Conservation (phyloP, 2,329 filamentous ascomycete species). For the Fusarium nisikadoi region DNA sequence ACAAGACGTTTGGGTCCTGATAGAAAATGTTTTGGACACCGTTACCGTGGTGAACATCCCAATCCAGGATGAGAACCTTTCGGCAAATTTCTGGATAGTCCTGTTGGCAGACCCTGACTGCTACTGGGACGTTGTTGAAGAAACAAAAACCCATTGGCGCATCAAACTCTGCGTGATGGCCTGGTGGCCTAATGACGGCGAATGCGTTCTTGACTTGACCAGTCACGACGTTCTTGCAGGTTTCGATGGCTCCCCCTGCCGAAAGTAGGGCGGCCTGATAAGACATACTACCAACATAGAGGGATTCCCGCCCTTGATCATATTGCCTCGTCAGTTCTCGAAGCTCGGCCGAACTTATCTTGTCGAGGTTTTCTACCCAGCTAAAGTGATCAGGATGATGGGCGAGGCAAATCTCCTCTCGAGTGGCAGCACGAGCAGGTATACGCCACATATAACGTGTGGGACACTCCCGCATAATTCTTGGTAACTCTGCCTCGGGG, state of each 20-base stretch:
- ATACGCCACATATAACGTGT: conserved; percentile 80
- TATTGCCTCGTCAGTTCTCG: conserved; percentile 70
- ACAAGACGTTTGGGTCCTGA: conserved; percentile 91
- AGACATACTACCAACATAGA: conserved; percentile 86
- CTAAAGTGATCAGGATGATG: conserved; percentile 81
- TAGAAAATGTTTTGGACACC: conserved; percentile 98
- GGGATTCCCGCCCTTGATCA: conserved; percentile 75
- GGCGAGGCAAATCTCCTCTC: conserved; percentile 81
- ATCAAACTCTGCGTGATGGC: conserved; percentile 91
- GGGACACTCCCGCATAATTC: conserved; percentile 63
- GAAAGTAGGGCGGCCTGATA: conserved; percentile 85
- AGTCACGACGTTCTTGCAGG: conserved; percentile 87
- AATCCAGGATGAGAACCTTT: conserved; percentile 93
- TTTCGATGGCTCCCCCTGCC: conserved; percentile 93
- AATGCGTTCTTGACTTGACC: conserved; percentile 93
- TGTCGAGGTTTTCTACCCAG: conserved; percentile 74
- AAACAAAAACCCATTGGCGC: conserved; percentile 94
- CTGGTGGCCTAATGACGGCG: conserved; percentile 92
- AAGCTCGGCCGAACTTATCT: conserved; percentile 71
- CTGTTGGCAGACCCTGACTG: conserved; percentile 85
- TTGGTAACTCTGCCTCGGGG: conserved; percentile 63
- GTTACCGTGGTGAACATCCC: conserved; percentile 86
- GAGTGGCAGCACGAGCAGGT: conserved; percentile 77
- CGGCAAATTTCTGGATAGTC: conserved; percentile 83
- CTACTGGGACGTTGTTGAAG: conserved; percentile 97